Conservation (phyloP, 78 protist genomes). For the Dictyostelium intermedium region DNA sequence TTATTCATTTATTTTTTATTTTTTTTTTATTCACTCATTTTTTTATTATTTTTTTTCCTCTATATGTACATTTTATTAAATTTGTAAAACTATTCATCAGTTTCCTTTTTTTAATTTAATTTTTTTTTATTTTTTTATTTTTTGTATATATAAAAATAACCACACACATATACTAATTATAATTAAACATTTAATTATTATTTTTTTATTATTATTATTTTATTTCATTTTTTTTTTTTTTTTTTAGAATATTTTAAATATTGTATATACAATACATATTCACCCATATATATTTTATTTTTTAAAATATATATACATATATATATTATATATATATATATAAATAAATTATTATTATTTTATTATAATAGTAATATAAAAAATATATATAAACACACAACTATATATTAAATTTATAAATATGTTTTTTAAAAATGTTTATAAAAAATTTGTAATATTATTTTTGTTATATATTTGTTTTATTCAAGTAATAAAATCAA, state of each 20-base stretch:
- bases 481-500: background rate
- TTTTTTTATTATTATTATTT: background rate
- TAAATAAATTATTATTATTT: background rate
- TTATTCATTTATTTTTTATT: background rate
- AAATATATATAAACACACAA: background rate
- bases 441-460: background rate
- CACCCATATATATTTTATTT: background rate
- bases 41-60: too few species aligned
- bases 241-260: background rate
- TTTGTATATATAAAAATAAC: background rate
- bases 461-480: background rate
- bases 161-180: background rate
- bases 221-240: background rate
- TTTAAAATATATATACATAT: too few species aligned
- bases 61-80: too few species aligned
- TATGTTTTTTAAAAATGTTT: background rate
- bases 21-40: too few species aligned
- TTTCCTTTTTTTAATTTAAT: background rate
- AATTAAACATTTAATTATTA: background rate
- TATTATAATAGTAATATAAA: background rate
- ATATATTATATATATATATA: background rate
- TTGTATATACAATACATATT: background rate
- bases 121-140: too few species aligned
- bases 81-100: background rate
- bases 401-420: background rate